A percentile compares a stretch with the other conserved stretches of the same genome.
These are phyloP conservation scores for Chaetomiaceae sp. DNA, from an alignment of 2,329 filamentous ascomycete species.

Conservation along the genomic window DNA sequence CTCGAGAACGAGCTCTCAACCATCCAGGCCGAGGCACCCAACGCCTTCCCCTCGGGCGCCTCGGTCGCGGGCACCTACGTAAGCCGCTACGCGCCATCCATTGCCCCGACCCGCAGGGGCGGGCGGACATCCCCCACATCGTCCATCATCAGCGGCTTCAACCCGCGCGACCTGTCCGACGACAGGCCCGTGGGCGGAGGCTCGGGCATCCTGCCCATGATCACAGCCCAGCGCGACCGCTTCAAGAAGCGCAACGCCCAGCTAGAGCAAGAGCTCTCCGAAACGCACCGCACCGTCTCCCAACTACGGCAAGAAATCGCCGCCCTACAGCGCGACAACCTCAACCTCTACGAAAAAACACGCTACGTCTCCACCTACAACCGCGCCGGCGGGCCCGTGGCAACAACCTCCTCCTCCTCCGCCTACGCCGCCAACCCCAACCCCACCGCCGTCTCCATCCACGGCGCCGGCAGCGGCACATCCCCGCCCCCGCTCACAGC, in stretches of 20 bases:
- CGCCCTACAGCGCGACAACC: slow-evolving; percentile 90
- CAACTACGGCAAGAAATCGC: slow-evolving; percentile 86
- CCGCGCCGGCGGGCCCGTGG: slow-evolving; percentile 54
- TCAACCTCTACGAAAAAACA: slow-evolving; percentile 95
- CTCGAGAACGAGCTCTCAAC: slow-evolving; percentile 87
- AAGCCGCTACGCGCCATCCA: slow-evolving; percentile 67
- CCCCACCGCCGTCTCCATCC: slow-evolving; percentile 63
- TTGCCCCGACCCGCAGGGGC: slow-evolving; percentile 58
- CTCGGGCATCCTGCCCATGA: slow-evolving; percentile 92
- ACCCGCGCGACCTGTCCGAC: slow-evolving; percentile 51
- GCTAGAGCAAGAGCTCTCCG: slow-evolving; percentile 84
- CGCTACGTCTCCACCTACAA: slow-evolving; percentile 94
- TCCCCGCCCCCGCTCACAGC: slow-evolving; percentile 32
- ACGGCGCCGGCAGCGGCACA: slow-evolving; percentile 48
- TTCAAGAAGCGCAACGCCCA: slow-evolving; percentile 96
- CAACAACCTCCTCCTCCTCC: slow-evolving; percentile 58
- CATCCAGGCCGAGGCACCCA: slow-evolving; percentile 79
- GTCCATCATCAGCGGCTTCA: slow-evolving; percentile 97
- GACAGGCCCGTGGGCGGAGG: slow-evolving; percentile 65
- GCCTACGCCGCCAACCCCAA: slow-evolving; percentile 66
- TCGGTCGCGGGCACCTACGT: slow-evolving; percentile 90
- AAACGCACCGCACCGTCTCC: slow-evolving; percentile 75
- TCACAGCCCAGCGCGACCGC: slow-evolving; percentile 93
- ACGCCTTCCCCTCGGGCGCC: slow-evolving; percentile 81
- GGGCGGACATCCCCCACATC: slow-evolving; percentile 82